Percentiles rank a stretch among this genome's conserved stretches.
Conservation (phyloP, 2,329 filamentous ascomycete species). For the Neurospora crassa region DNA sequence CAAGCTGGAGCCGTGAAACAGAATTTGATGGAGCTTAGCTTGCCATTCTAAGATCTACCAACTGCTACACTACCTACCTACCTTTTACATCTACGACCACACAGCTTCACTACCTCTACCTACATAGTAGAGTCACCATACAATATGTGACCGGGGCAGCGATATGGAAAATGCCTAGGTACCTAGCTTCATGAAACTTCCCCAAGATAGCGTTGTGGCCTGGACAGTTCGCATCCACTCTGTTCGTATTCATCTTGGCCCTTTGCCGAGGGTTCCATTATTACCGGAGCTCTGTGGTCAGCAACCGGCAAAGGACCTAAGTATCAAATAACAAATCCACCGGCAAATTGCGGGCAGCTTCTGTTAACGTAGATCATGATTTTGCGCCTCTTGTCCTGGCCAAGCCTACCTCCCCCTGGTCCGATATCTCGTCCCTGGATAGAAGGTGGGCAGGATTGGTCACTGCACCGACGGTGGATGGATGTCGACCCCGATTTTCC, state of each 20-base stretch:
- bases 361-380: background rate
- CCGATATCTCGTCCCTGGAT: background rate
- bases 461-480: background rate
- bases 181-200: background rate
- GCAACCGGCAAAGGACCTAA: background rate
- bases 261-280: background rate
- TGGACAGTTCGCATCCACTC: background rate
- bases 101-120: background rate
- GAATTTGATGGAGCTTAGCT: conserved; percentile 3
- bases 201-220: background rate
- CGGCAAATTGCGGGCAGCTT: background rate
- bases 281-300: background rate
- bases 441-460: background rate
- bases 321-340: background rate
- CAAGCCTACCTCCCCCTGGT: background rate
- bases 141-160: no score
- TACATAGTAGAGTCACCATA: background rate
- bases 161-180: background rate
- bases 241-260: background rate
- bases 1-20: conserved; percentile 3
- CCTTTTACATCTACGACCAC: background rate
- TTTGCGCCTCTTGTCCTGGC: background rate
- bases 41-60: background rate
- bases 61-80: background rate
- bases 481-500: background rate